Conservation (phyloP, 140 eudicot genomes). For the Stevia rebaudiana region DNA sequence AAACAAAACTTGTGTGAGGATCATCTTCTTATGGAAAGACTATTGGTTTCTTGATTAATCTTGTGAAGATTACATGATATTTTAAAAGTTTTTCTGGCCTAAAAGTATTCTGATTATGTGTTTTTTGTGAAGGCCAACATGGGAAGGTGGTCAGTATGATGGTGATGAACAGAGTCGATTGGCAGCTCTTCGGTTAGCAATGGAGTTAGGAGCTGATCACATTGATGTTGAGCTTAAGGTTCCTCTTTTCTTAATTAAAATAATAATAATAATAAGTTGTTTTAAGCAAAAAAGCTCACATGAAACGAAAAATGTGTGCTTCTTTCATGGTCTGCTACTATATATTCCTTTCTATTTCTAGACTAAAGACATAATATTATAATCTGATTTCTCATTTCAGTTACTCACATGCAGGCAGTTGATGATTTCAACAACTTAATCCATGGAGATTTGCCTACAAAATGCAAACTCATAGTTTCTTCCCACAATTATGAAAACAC, state of each 20-base stretch:
- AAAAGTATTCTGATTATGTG: slow-evolving; percentile 23
- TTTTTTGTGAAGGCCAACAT: slow-evolving; percentile 51
- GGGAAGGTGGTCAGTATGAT: slow-evolving; percentile 97
- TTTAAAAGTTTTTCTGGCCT: background rate
- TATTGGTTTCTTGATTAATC: slow-evolving; percentile 1
- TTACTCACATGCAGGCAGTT: slow-evolving; percentile 49
- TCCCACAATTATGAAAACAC: slow-evolving; percentile 82
- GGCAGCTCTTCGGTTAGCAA: slow-evolving; percentile 67
- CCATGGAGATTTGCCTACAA: slow-evolving; percentile 57
- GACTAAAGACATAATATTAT: background rate
- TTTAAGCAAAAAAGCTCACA: background rate
- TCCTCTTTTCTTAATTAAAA: slow-evolving; percentile 18
- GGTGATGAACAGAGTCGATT: slow-evolving; percentile 78
- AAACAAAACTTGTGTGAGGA: background rate
- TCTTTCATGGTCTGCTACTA: background rate
- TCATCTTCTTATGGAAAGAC: background rate
- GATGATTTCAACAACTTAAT: slow-evolving; percentile 53
- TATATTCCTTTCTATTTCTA: background rate
- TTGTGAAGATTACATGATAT: background rate
- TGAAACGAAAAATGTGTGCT: background rate
- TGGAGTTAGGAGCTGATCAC: slow-evolving; percentile 97
- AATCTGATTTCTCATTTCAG: slow-evolving; percentile 1
- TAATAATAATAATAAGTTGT: background rate
- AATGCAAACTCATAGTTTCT: slow-evolving; percentile 83
- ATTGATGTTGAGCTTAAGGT: slow-evolving; percentile 91